Evolutionary conservation across 371 early-diverging fungal species (phyloP).

Genomic region (Rhizopus arrhizus): DNA sequence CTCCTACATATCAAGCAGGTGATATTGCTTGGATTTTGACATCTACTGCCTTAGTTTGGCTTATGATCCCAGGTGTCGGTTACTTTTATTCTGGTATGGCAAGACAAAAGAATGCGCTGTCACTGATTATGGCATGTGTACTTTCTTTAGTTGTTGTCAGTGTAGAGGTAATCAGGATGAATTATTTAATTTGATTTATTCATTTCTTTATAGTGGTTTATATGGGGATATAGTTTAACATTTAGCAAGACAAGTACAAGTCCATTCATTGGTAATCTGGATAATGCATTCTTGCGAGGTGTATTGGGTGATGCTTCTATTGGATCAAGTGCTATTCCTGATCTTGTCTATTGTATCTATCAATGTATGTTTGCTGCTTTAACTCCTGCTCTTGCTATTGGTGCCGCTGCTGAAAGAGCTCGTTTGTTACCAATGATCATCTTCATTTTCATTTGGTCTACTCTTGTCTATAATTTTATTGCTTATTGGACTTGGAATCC

Average conservation of each 20-base stretch:
- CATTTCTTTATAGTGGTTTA: constrained; percentile 67
- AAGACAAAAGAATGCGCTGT: constrained; percentile 78
- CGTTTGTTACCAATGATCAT: constrained; percentile 84
- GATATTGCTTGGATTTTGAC: constrained; percentile 73
- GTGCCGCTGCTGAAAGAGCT: constrained; percentile 83
- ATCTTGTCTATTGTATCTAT: constrained; percentile 70
- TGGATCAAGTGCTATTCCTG: constrained; percentile 65
- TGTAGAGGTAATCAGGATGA: constrained; percentile 36
- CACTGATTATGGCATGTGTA: constrained; percentile 70
- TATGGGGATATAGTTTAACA: constrained; percentile 88
- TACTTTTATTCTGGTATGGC: constrained; percentile 93
- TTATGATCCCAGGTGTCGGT: constrained; percentile 87
- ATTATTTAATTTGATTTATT: background rate
- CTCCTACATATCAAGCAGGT: constrained; percentile 51
- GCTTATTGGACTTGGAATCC: constrained; percentile 94
- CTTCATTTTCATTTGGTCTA: constrained; percentile 92
- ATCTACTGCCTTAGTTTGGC: constrained; percentile 77
- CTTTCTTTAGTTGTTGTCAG: constrained; percentile 72
- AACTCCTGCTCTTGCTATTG: constrained; percentile 90
- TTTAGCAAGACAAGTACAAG: constrained; percentile 68
- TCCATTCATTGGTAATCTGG: constrained; percentile 80
- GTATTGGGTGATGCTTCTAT: constrained; percentile 60
- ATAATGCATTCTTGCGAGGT: constrained; percentile 67
- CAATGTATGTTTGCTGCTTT: constrained; percentile 87
- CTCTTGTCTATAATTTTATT: constrained; percentile 83